A percentile compares a stretch with the other conserved stretches of the same genome.
Conservation (phyloP, 345 rosid species). For the Syzygium jambos region DNA sequence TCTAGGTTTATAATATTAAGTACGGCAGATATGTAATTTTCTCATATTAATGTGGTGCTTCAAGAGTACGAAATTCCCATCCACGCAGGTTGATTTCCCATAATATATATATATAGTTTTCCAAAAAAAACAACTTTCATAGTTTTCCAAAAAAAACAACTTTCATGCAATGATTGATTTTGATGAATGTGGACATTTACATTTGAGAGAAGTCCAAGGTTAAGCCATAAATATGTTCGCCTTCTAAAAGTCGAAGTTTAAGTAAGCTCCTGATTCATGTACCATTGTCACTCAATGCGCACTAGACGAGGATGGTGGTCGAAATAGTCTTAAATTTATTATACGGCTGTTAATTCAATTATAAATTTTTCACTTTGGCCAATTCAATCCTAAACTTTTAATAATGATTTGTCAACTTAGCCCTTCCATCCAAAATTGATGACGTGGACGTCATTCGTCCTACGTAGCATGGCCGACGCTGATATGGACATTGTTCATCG, state of each 20-base stretch:
- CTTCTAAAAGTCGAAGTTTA: not conserved
- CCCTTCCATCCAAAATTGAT: not conserved
- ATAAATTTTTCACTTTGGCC: fast-evolving
- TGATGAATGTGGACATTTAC: not conserved
- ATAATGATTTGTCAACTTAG: not conserved
- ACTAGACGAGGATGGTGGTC: not conserved
- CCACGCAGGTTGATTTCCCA: not conserved
- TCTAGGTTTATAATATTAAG: not conserved
- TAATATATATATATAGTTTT: not conserved
- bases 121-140: not conserved
- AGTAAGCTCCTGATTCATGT: too few species aligned
- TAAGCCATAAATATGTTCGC: not conserved
- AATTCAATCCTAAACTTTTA: not conserved
- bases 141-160: not conserved
- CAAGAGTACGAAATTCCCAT: not conserved
- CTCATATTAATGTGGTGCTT: not conserved
- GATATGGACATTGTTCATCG: not conserved
- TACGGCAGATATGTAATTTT: not conserved
- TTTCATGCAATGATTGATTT: not conserved
- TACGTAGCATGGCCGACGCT: too few species aligned
- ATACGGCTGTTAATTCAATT: fast-evolving
- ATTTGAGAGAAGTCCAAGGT: not conserved
- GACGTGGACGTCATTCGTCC: too few species aligned
- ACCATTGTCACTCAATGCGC: not conserved
- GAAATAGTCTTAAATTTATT: not conserved